A percentile compares a stretch with the other conserved stretches of the same genome.
Evolutionary conservation across 116 monocot species (phyloP).

Genomic region (Iris pallida): DNA sequence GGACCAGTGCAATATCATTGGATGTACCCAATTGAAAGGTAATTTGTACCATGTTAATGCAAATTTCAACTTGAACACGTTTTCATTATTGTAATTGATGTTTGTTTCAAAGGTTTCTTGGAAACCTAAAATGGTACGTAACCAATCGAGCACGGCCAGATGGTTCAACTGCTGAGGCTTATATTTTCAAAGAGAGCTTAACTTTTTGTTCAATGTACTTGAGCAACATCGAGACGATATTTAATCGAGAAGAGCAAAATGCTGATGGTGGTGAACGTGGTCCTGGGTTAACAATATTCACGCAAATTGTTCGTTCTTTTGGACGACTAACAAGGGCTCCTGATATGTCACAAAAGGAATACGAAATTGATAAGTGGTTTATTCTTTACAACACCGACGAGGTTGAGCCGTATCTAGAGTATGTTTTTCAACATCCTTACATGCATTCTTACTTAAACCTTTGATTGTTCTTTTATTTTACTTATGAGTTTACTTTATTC

Average conservation of each 20-base stretch:
- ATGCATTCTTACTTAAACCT: background rate
- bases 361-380: too few species aligned
- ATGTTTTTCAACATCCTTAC: too few species aligned
- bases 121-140: background rate
- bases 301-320: too few species aligned
- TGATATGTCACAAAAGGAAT: too few species aligned
- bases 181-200: background rate
- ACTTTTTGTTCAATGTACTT: background rate
- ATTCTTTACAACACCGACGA: too few species aligned
- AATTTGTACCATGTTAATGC: background rate
- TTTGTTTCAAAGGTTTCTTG: background rate
- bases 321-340: too few species aligned
- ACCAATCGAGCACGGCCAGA: background rate
- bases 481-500: background rate
- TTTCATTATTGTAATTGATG: background rate
- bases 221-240: too few species aligned
- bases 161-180: background rate
- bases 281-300: too few species aligned
- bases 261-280: background rate
- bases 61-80: too few species aligned
- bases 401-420: too few species aligned
- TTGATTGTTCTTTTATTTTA: background rate
- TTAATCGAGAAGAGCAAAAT: background rate
- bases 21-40: conserved; percentile 19
- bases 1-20: conserved; percentile 14